Conservation (phyloP, 23 red algal species). For the Gracilaria gracilis region DNA sequence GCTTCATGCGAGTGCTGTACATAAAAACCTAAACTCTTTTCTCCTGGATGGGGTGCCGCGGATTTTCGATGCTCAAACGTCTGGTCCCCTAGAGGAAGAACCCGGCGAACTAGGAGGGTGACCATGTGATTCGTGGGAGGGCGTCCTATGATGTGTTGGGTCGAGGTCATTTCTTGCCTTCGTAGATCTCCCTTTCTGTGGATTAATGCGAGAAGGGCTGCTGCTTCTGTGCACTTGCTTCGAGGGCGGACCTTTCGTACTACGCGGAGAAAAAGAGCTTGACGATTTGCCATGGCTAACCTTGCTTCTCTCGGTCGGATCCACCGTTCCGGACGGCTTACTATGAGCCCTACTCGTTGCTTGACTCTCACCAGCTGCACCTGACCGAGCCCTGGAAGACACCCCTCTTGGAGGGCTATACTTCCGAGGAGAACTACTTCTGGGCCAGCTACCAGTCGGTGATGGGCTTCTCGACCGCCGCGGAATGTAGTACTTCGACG, state of each 20-base stretch:
- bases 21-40: not conserved
- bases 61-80: not conserved
- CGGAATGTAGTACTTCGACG: slow-evolving; percentile 65
- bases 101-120: not conserved
- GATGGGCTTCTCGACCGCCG: slow-evolving; percentile 27
- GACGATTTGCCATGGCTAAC: not conserved
- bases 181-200: not conserved
- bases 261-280: not conserved
- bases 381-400: not conserved
- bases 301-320: not conserved
- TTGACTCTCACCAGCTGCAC: not conserved
- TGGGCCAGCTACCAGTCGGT: not conserved
- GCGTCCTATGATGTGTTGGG: slow-evolving; percentile 14
- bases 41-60: not conserved
- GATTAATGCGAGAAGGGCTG: not conserved
- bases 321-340: not conserved
- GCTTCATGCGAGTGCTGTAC: not conserved
- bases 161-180: not conserved
- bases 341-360: not conserved
- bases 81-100: not conserved
- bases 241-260: not conserved
- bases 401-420: not conserved
- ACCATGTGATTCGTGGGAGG: not conserved
- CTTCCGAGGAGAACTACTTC: not conserved
- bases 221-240: not conserved